phyloP scores from a whole-genome alignment of 1,139 yeast genomes.

The Nakaseomyces uthaithaninus region DNA sequence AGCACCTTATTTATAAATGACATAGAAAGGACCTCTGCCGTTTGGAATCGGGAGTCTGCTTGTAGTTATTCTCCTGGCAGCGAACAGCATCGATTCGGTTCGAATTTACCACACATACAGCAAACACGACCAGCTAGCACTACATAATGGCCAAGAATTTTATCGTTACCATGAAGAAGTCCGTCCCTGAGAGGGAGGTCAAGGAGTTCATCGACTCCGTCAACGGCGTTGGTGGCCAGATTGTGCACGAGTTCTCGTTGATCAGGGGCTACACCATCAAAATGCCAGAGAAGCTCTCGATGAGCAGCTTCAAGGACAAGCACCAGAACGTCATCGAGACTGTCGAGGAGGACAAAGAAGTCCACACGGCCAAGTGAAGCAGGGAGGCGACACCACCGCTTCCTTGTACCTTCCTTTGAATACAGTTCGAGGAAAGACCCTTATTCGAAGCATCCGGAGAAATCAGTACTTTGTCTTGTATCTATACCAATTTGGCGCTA shows the following conservation, averaged over 20 bases:
- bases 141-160: slow-evolving; percentile 20
- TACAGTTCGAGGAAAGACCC: too few species aligned
- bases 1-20: too few species aligned
- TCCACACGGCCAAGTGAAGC: slow-evolving; percentile 9
- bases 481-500: too few species aligned
- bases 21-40: too few species aligned
- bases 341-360: slow-evolving; percentile 27
- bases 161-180: slow-evolving; percentile 26
- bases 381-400: background rate
- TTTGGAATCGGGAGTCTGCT: too few species aligned
- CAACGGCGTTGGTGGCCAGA: slow-evolving; percentile 48
- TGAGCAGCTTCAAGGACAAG: slow-evolving; percentile 18
- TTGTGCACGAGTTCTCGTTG: slow-evolving; percentile 54
- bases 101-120: too few species aligned
- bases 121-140: too few species aligned
- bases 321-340: slow-evolving; percentile 20
- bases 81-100: too few species aligned
- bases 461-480: too few species aligned
- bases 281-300: slow-evolving; percentile 20
- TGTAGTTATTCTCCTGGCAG: too few species aligned
- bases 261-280: slow-evolving; percentile 53
- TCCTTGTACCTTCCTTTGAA: too few species aligned
- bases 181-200: slow-evolving; percentile 21
- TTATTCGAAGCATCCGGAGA: too few species aligned
- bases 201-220: slow-evolving; percentile 23